phyloP scores from a whole-genome alignment of 441 rosid genomes.

The Brassica balearica region DNA sequence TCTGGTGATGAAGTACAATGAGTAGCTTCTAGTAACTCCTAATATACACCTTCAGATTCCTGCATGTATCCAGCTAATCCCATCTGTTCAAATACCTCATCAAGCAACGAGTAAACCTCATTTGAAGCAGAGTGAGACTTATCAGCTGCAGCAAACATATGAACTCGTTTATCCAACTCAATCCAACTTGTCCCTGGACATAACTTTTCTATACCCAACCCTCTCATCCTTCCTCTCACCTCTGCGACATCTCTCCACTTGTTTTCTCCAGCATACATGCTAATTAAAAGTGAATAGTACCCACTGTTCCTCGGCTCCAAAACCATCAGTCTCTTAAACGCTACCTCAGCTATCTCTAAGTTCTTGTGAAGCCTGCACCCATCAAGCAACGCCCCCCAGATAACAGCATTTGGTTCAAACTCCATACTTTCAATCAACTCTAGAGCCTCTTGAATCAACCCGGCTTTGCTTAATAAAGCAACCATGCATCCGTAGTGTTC shows the following conservation, averaged over 20 bases:
- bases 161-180: conserved; percentile 47
- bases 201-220: conserved; percentile 52
- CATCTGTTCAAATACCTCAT: conserved; percentile 52
- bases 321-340: conserved; percentile 51
- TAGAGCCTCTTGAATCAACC: conserved; percentile 61
- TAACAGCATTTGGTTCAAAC: conserved; percentile 54
- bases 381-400: conserved; percentile 65
- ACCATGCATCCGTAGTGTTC: conserved; percentile 68
- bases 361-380: conserved; percentile 63
- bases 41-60: conserved; percentile 29
- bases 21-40: conserved; percentile 6
- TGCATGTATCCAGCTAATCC: conserved; percentile 43
- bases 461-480: conserved; percentile 61
- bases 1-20: neutral
- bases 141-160: conserved; percentile 59
- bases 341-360: conserved; percentile 55
- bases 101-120: conserved; percentile 50
- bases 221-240: conserved; percentile 57
- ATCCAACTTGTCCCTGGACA: conserved; percentile 65
- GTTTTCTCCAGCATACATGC: conserved; percentile 55
- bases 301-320: conserved; percentile 63
- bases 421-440: conserved; percentile 51
- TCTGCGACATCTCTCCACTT: conserved; percentile 60
- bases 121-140: conserved; percentile 50
- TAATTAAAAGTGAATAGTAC: conserved; percentile 50